Evolutionary conservation across 1,284 basidiomycete genomes (phyloP).

Genomic region (Grifola frondosa): DNA sequence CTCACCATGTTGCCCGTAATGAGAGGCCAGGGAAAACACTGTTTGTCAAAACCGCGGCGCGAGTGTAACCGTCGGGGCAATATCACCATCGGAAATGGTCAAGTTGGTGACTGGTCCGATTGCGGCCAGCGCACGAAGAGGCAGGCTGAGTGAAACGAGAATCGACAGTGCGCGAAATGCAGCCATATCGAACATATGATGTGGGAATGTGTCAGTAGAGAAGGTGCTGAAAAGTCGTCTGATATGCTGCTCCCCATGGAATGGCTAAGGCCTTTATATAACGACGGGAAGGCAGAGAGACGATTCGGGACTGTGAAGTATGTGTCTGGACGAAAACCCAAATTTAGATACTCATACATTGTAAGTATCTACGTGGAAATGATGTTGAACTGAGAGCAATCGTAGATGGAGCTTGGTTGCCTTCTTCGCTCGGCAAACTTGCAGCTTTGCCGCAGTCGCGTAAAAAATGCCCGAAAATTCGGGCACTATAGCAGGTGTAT

Average conservation of each 20-base stretch:
- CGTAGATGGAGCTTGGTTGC: too few species aligned
- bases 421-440: too few species aligned
- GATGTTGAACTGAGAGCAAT: too few species aligned
- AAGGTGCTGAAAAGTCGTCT: background rate
- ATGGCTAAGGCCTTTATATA: background rate
- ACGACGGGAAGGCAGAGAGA: background rate
- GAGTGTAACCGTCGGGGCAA: slow-evolving; percentile 25
- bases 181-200: background rate
- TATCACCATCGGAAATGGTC: slow-evolving; percentile 18
- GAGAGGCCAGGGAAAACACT: slow-evolving; percentile 27
- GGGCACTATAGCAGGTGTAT: too few species aligned
- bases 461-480: too few species aligned
- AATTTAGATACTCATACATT: too few species aligned
- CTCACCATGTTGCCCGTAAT: slow-evolving; percentile 27
- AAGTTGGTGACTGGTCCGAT: slow-evolving; percentile 23
- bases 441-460: too few species aligned
- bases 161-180: slow-evolving; percentile 4
- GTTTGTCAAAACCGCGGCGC: slow-evolving; percentile 21
- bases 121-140: slow-evolving; percentile 10
- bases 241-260: background rate
- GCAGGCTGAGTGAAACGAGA: slow-evolving; percentile 12
- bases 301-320: background rate
- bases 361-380: too few species aligned
- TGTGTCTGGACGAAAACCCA: too few species aligned
- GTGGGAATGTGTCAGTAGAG: background rate